Percentiles rank a stretch among this genome's conserved stretches.
Evolutionary conservation across 2,329 filamentous ascomycete genomes (phyloP).

Genomic region (Scedosporium aurantiacum): DNA sequence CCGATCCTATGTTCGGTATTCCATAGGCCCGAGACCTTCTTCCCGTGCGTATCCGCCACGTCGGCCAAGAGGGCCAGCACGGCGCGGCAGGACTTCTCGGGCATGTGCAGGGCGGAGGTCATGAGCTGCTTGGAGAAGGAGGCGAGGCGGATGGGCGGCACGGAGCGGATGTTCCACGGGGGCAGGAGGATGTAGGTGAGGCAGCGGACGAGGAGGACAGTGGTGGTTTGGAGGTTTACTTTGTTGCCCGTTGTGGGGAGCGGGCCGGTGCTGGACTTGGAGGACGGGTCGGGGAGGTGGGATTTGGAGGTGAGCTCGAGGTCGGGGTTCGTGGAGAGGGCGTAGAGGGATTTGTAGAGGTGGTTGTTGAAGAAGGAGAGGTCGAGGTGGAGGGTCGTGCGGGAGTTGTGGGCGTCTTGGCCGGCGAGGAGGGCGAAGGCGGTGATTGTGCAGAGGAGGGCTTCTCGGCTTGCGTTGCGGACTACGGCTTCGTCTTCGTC

Average conservation of each 20-base stretch:
- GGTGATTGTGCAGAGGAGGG: slow-evolving; percentile 87
- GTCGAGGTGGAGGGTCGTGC: slow-evolving; percentile 73
- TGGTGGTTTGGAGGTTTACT: slow-evolving; percentile 91
- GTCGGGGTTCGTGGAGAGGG: slow-evolving; percentile 70
- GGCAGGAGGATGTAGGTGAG: slow-evolving; percentile 74
- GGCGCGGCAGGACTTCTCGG: slow-evolving; percentile 79
- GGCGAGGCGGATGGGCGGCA: slow-evolving; percentile 75
- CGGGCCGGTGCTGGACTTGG: slow-evolving; percentile 25
- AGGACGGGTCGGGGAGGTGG: slow-evolving; percentile 51
- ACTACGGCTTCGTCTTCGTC: slow-evolving; percentile 36
- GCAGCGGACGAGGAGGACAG: slow-evolving; percentile 80
- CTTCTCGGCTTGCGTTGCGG: slow-evolving; percentile 73
- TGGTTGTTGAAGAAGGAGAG: slow-evolving; percentile 91
- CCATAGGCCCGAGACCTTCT: slow-evolving; percentile 80
- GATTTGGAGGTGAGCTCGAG: slow-evolving; percentile 72
- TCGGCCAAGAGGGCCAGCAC: slow-evolving; percentile 67
- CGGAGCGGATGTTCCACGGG: slow-evolving; percentile 56
- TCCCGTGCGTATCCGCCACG: slow-evolving; percentile 69
- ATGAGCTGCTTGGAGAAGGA: slow-evolving; percentile 89
- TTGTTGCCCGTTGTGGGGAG: slow-evolving; percentile 37
- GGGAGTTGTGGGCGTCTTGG: slow-evolving; percentile 81
- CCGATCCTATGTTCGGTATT: slow-evolving; percentile 88
- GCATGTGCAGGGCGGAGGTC: slow-evolving; percentile 69
- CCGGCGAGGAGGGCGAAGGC: slow-evolving; percentile 93
- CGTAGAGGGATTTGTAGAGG: slow-evolving; percentile 76